Evolutionary conservation across 1,284 basidiomycete genomes (phyloP), one percentile per base, ranked within the genome.

Genomic region (Cryptococcus jaspeensis): DNA sequence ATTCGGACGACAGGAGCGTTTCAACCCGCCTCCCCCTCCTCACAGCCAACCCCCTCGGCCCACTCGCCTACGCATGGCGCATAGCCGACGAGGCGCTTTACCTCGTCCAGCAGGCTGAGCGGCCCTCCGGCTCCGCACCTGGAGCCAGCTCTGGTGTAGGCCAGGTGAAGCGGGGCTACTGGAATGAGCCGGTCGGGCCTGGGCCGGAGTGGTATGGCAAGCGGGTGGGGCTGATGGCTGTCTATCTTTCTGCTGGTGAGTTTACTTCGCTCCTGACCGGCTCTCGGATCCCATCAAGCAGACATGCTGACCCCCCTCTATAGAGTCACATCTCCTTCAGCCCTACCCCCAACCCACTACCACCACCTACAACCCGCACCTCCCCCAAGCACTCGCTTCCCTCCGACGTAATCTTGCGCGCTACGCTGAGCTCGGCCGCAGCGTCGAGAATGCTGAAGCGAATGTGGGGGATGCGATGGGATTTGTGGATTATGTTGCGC

Each of bases 171-270:
- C 56, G 47, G 35, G 72, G 71, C 2, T 58, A 69, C 25, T 68
- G 70, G 67, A 63, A 67, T 40, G 74, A 76, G 57, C 68, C 69
- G 2, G 55, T 64, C 2, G 74, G 74, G 11, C 59, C 69, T 11
- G 74, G 74, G 60, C 66, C 69, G 9, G 73, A 74, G 58, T 74
- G 73, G 72, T 76, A 76, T 52, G 54, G 65, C 0, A 58, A 66
- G 3, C 50, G 74, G 36, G 53, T 65, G 9, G 69, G 64, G 1
- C 47, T 76, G 9, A 61, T 62, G 20, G 18, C 70, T 4, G 72
- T 66, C 6, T 76, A 74, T 39, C 65, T 76, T 12, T 43, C 60
- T 22, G 65, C 72, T 20, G 71, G 71, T 67, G 58, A 61, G 66
- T 64, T 44, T 20, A 18, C 20, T 15, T 32, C 18, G 18, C 35